These are phyloP conservation scores for Pestalotiopsis sp. DNA, from an alignment of 2,329 filamentous ascomycete species.

Conservation along the genomic window DNA sequence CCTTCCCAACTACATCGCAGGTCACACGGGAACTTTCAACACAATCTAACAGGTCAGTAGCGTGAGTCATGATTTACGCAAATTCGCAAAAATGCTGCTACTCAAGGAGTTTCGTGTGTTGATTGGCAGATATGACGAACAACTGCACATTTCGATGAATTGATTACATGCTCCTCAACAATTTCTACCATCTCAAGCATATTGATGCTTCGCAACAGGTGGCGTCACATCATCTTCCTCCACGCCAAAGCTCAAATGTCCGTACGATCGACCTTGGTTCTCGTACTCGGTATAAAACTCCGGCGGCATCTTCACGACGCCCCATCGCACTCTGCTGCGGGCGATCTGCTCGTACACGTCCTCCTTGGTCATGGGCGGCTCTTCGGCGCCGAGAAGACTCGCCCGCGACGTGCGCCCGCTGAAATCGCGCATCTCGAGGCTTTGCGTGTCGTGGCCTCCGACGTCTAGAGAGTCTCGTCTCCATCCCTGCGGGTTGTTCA, in stretches of 20 bases:
- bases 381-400: not conserved
- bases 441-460: not conserved
- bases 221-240: not conserved
- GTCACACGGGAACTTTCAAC: too few species aligned
- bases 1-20: too few species aligned
- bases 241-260: not conserved
- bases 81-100: too few species aligned
- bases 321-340: not conserved
- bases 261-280: not conserved
- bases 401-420: not conserved
- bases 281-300: slow-evolving; percentile 4
- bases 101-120: too few species aligned
- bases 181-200: not conserved
- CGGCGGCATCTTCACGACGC: slow-evolving; percentile 1
- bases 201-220: not conserved
- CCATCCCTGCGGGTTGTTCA: too few species aligned
- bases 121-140: too few species aligned
- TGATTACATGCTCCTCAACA: not conserved
- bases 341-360: not conserved
- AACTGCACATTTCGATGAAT: too few species aligned
- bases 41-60: too few species aligned
- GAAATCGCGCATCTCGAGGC: not conserved
- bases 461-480: not conserved
- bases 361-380: not conserved
- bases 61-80: too few species aligned